Evolutionary conservation across 495 filamentous ascomycete species (phyloP), one percentile per base, ranked within the genome.

Genomic region (Tuber magnatum): DNA sequence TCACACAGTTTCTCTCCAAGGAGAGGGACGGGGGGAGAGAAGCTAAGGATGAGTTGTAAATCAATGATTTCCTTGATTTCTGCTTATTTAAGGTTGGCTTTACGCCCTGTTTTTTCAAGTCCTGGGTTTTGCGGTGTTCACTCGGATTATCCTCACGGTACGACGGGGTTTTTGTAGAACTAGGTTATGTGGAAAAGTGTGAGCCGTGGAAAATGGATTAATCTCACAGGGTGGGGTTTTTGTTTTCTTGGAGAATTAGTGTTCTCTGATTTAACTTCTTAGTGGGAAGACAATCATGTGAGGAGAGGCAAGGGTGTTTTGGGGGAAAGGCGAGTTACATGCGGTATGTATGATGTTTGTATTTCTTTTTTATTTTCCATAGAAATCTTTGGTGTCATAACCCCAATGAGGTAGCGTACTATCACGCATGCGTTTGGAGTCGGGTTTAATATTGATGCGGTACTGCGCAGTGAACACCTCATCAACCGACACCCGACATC

Each of bases 1-100:
- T 99, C 72, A 88, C 89, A 82, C 89, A 87, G 84, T 99, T 97
- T 83, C 84, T 90, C 78, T 84, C 80, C 22, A 83, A 85, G 71
- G 81, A 82, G 70, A 78, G 74, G 35, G 78, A 56, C 24, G 81
- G 84, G 79, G 81, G 85, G 82, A 43, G 56, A 48, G 65, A 73
- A 10, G 39, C 61, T 38, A 75, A 72, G 73, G 77, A 79, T 43
- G 77, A 79, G 38, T 32, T 79, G 61, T 79, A 73, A 72, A 75
- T 51, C 38, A 71, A n/a, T 44, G 42, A 40, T 78, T 75, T 79
- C 28, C 35, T 69, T 61, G 18, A 18, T 69, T 48, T 22, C 22
- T 51, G 10, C 28, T 43, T 56, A 56, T 76, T 44, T 70, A 56
- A 41, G 18, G 39, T 77, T 46, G 70, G 46, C 68, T 28, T 18